Evolutionary conservation across 345 rosid species (phyloP).

Genomic region (Syzygium jambos): DNA sequence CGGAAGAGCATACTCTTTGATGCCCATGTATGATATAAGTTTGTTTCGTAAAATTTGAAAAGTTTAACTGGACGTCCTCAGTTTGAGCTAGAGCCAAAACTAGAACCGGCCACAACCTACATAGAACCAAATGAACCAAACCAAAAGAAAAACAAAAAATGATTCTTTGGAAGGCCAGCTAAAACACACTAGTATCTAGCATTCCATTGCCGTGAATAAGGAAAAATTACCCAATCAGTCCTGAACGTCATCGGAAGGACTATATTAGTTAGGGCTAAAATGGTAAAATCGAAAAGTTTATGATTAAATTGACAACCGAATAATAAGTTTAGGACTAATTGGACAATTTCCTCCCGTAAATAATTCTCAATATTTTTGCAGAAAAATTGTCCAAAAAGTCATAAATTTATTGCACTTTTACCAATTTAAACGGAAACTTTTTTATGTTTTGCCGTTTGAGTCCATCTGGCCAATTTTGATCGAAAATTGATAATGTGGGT

Average conservation of each 20-base stretch:
- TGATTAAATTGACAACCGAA: accelerated
- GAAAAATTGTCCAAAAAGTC: too few relatives aligned
- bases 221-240: not conserved
- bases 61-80: not conserved
- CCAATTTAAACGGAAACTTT: too few relatives aligned
- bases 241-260: not conserved
- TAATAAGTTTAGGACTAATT: accelerated
- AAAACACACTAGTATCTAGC: not conserved
- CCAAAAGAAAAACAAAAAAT: not conserved
- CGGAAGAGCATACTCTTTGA: not conserved
- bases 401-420: too few relatives aligned
- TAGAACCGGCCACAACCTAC: not conserved
- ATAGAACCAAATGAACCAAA: not conserved
- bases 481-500: too few relatives aligned
- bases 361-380: too few relatives aligned
- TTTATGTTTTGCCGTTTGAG: too few relatives aligned
- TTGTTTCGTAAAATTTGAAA: not conserved
- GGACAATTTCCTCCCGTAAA: not conserved
- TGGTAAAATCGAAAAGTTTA: not conserved
- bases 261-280: not conserved
- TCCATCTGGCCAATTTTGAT: too few relatives aligned
- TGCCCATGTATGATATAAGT: not conserved
- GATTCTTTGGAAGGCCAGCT: not conserved
- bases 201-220: not conserved
- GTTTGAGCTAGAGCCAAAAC: not conserved